A percentile compares a stretch with the other conserved stretches of the same genome.
These are phyloP conservation scores for Beauveria varroae DNA, from an alignment of 2,329 filamentous ascomycete species.

Conservation along the genomic window DNA sequence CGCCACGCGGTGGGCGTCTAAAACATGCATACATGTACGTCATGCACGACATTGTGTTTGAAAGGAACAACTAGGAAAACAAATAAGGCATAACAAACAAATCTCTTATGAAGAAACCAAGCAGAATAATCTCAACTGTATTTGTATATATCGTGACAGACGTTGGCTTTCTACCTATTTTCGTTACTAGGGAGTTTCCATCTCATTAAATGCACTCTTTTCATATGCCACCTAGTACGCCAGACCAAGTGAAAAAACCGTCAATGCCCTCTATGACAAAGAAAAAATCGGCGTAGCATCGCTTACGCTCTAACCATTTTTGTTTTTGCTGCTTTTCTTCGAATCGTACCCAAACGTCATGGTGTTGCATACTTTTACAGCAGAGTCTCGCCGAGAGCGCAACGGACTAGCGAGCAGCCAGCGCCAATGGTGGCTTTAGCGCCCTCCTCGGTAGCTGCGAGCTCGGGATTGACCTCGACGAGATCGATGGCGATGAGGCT, in stretches of 20 bases:
- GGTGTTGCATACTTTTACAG: conserved; percentile 39
- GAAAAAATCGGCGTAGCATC: not conserved
- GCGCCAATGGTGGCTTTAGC: conserved; percentile 82
- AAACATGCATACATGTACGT: not conserved
- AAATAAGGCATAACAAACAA: not conserved
- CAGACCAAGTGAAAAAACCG: conserved; percentile 8
- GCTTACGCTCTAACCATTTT: not conserved
- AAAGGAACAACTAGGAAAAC: not conserved
- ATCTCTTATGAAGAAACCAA: not conserved
- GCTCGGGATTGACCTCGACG: conserved; percentile 72
- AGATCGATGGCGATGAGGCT: conserved; percentile 73
- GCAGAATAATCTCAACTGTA: not conserved
- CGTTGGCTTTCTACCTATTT: conserved; percentile 8
- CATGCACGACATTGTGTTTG: too few species aligned
- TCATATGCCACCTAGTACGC: conserved; percentile 6
- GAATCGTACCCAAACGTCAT: not conserved
- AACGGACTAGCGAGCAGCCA: conserved; percentile 84
- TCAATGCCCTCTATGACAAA: conserved; percentile 3
- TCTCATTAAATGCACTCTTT: conserved; percentile 9
- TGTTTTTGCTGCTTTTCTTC: not conserved
- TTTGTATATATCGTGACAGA: conserved; percentile 6
- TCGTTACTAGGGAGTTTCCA: conserved; percentile 8
- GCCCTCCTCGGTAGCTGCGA: conserved; percentile 56
- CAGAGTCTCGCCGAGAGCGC: conserved; percentile 85
- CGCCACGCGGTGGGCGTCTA: not conserved